phyloP scores from a whole-genome alignment of 257 asterid species.

The Anisodus tanguticus region DNA sequence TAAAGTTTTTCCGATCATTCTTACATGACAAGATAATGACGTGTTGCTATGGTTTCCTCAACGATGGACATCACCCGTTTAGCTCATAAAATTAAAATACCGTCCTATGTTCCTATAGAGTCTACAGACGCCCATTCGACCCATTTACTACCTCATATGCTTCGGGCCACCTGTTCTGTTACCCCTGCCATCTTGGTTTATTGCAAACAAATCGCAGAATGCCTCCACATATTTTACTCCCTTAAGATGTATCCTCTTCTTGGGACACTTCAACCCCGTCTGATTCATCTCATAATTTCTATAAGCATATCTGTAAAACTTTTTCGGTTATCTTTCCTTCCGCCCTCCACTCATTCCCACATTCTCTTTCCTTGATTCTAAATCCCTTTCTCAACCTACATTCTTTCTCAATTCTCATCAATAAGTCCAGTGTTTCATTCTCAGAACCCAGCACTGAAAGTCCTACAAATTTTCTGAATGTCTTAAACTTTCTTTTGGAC shows the following conservation, averaged over 20 bases:
- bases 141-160: conserved; percentile 20
- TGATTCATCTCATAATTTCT: not conserved
- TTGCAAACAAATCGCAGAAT: not conserved
- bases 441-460: not conserved
- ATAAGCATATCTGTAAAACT: not conserved
- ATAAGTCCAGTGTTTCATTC: not conserved
- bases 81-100: not conserved
- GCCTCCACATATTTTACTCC: not conserved
- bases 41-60: not conserved
- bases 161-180: not conserved
- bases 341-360: not conserved
- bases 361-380: not conserved
- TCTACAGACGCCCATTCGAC: conserved; percentile 1
- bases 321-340: not conserved
- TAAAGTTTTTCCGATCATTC: not conserved
- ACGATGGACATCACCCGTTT: conserved; percentile 7
- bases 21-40: not conserved
- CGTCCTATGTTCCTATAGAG: conserved; percentile 10
- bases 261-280: conserved; percentile 3
- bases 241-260: conserved; percentile 10
- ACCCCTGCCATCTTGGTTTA: not conserved
- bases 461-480: not conserved
- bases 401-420: conserved; percentile 6
- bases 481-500: not conserved
- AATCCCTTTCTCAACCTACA: not conserved